A percentile compares a stretch with the other conserved stretches of the same genome.
Conservation (phyloP, 305 asterid species). For the Plantago lanceolata region DNA sequence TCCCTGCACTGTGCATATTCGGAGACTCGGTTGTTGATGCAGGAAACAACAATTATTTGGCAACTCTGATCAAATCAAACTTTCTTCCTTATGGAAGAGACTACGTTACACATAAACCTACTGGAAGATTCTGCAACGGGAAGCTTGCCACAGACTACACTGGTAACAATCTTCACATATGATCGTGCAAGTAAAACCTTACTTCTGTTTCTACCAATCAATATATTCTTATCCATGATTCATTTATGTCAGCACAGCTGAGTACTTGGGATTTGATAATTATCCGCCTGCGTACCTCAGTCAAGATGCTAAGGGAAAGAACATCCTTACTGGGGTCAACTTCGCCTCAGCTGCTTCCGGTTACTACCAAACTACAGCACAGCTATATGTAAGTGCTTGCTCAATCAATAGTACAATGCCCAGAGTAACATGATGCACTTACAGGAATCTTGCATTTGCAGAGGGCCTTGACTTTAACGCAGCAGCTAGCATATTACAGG, state of each 20-base stretch:
- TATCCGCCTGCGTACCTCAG: conserved; percentile 81
- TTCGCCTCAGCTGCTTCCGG: conserved; percentile 92
- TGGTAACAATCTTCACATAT: conserved; percentile 35
- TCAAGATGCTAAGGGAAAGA: conserved; percentile 50
- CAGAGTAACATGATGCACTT: not conserved
- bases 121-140: conserved; percentile 88
- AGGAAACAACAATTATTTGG: conserved; percentile 73
- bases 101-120: conserved; percentile 54
- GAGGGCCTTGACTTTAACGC: conserved; percentile 60
- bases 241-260: conserved; percentile 42
- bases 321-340: conserved; percentile 59
- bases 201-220: not conserved
- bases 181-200: not conserved
- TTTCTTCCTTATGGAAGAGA: conserved; percentile 88
- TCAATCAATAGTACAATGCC: not conserved
- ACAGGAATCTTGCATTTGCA: conserved; percentile 30
- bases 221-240: conserved; percentile 6
- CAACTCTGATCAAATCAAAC: conserved; percentile 64
- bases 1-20: conserved; percentile 70
- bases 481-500: conserved; percentile 56
- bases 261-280: conserved; percentile 64
- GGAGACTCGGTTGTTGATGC: conserved; percentile 86
- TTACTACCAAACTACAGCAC: conserved; percentile 60
- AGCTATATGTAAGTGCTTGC: conserved; percentile 40
- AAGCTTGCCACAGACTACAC: conserved; percentile 82